These are phyloP conservation scores for Komagataella ulmi DNA, from an alignment of 805 yeast species.

Conservation along the genomic window DNA sequence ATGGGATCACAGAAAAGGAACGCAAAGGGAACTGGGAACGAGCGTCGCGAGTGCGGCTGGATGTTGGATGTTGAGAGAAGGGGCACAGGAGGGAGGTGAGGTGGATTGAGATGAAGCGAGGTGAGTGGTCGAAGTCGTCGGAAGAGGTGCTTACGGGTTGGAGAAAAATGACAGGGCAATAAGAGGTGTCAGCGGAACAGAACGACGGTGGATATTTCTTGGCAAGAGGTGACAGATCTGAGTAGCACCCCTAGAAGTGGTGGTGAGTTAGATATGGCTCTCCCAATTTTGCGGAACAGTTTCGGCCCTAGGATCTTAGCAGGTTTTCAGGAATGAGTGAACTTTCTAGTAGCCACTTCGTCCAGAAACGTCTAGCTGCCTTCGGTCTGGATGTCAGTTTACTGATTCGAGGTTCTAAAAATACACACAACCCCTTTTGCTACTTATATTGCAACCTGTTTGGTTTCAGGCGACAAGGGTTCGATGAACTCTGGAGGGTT, in stretches of 20 bases:
- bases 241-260: too few relatives aligned
- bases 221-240: too few relatives aligned
- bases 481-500: not conserved
- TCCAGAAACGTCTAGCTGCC: not conserved
- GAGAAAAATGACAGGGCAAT: too few relatives aligned
- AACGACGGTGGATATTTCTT: too few relatives aligned
- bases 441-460: not conserved
- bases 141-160: too few relatives aligned
- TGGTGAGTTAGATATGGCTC: too few relatives aligned
- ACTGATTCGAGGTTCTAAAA: not conserved
- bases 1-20: not conserved
- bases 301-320: not conserved
- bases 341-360: not conserved
- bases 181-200: too few relatives aligned
- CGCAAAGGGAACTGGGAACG: not conserved
- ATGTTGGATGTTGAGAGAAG: not conserved
- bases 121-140: too few relatives aligned
- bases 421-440: not conserved
- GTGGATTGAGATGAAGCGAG: not conserved
- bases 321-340: not conserved
- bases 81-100: not conserved
- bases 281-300: too few relatives aligned
- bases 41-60: not conserved
- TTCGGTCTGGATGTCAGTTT: not conserved
- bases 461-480: not conserved